Evolutionary conservation across 2,329 filamentous ascomycete species (phyloP), one percentile per base, ranked within the genome.

Genomic region (Colletotrichum limetticola): DNA sequence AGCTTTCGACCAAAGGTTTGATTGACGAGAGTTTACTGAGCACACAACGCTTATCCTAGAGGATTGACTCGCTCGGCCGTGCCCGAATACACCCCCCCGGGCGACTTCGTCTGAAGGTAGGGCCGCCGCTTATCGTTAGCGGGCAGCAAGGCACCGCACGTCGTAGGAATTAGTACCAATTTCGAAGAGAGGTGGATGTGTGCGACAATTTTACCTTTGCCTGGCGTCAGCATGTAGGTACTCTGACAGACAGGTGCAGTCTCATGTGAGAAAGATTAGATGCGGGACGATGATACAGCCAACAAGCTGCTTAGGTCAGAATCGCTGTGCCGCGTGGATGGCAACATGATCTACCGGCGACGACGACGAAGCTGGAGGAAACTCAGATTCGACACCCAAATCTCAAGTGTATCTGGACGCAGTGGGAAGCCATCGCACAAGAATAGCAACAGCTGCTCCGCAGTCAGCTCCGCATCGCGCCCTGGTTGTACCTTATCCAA

Each of bases 251-350:
- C 26, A n/a, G 42, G 4, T 49, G 42, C 28, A 53, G 28, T n/a
- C 42, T 58, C 65, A 59, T 63, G 28, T 42, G 35, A 72, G 65
- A 37, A 24, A 62, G 26, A n/a, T 37, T 58, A 28, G 56, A 68
- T 72, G 58, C 57, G 49, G 57, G 37, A 58, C 46, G 61, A 19
- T 63, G 61, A 19, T 22, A 8, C 32, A 19, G 60, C 49, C 12
- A 32, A 61, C 49, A 49, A 49, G 30, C 42, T 52, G 60, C 42
- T 52, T 63, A 24, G 60, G 24, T 22, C 24, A 22, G 42, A 62
- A 52, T 14, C 49, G 30, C 12, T 9, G 9, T 35, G 32, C 32
- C 32, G 32, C 11, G 32, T 26, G 26, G 22, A 24, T 55, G 57
- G 59, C 49, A 22, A 35, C 56, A 59, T 42, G 16, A 42, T 19